These are phyloP conservation scores for Leccinum fibrillosum DNA, from an alignment of 768 basidiomycete species.

Conservation along the genomic window DNA sequence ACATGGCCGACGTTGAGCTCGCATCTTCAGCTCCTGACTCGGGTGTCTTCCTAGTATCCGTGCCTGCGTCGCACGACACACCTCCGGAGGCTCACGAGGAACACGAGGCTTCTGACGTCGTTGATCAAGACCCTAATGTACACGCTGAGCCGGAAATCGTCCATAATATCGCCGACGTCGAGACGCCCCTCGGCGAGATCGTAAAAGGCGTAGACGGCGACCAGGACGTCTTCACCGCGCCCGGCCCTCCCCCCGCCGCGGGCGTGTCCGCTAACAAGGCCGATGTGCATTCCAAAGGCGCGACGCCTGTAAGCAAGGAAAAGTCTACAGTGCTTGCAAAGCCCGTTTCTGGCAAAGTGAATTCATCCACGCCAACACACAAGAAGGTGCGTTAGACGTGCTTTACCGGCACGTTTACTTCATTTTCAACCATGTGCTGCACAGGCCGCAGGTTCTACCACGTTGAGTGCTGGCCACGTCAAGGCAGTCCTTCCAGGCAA, in stretches of 20 bases:
- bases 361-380: conserved; percentile 52
- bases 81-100: conserved; percentile 30
- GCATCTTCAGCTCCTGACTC: conserved; percentile 16
- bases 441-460: conserved; percentile 64
- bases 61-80: conserved; percentile 17
- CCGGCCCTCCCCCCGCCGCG: conserved; percentile 12
- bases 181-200: conserved; percentile 14
- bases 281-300: conserved; percentile 23
- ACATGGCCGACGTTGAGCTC: conserved; percentile 38
- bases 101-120: conserved; percentile 39
- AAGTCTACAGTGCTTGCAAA: conserved; percentile 41
- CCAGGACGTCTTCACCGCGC: conserved; percentile 16
- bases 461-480: conserved; percentile 56
- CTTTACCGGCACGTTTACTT: conserved; percentile 18
- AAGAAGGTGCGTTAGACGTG: conserved; percentile 57
- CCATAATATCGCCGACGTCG: conserved; percentile 19
- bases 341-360: conserved; percentile 43
- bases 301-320: conserved; percentile 24
- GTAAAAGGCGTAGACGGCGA: conserved; percentile 12
- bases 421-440: conserved; percentile 26
- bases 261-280: conserved; percentile 27
- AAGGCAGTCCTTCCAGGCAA: conserved; percentile 45
- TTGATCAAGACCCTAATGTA: conserved; percentile 25
- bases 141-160: conserved; percentile 19
- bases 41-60: conserved; percentile 21